These are phyloP conservation scores for Phoenix roebelenii DNA, from an alignment of 176 grass and related monocot genomes.

Conservation along the genomic window DNA sequence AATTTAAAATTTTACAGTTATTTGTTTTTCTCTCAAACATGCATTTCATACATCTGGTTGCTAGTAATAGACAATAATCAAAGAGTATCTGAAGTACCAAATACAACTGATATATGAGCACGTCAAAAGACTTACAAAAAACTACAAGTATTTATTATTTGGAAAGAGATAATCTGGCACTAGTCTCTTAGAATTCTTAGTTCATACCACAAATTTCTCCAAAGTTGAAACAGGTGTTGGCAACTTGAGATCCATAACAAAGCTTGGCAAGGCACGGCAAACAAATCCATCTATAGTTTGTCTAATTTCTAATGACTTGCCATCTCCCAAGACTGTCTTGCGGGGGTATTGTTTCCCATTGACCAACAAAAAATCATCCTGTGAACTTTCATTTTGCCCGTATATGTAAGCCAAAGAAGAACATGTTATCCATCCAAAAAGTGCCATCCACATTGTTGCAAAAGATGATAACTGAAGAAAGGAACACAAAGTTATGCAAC, in stretches of 20 bases:
- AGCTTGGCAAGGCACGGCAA: slow-evolving; percentile 44
- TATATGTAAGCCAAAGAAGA: slow-evolving; percentile 69
- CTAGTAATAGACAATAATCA: too few relatives aligned
- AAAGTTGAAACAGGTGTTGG: slow-evolving; percentile 59
- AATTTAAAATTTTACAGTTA: too few relatives aligned
- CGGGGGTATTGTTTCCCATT: slow-evolving; percentile 53
- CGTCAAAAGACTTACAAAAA: too few relatives aligned
- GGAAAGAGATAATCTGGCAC: too few relatives aligned
- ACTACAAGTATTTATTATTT: too few relatives aligned
- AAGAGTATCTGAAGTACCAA: too few relatives aligned
- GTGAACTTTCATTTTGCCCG: slow-evolving; percentile 34
- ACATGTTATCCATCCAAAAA: slow-evolving; percentile 74
- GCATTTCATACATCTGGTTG: too few relatives aligned
- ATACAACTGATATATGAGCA: too few relatives aligned
- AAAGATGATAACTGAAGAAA: slow-evolving; percentile 69
- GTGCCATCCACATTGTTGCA: slow-evolving; percentile 50
- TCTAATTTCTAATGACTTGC: slow-evolving; percentile 76
- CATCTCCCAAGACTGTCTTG: slow-evolving; percentile 46
- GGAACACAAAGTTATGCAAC: neutral
- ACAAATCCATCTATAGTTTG: slow-evolving; percentile 61
- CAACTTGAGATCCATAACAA: slow-evolving; percentile 48
- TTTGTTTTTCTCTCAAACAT: too few relatives aligned
- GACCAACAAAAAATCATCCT: slow-evolving; percentile 51
- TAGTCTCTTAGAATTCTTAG: neutral
- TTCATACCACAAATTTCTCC: slow-evolving; percentile 73